These are phyloP conservation scores for Lepidium sativum DNA, from an alignment of 345 rosid genomes.

Conservation along the genomic window DNA sequence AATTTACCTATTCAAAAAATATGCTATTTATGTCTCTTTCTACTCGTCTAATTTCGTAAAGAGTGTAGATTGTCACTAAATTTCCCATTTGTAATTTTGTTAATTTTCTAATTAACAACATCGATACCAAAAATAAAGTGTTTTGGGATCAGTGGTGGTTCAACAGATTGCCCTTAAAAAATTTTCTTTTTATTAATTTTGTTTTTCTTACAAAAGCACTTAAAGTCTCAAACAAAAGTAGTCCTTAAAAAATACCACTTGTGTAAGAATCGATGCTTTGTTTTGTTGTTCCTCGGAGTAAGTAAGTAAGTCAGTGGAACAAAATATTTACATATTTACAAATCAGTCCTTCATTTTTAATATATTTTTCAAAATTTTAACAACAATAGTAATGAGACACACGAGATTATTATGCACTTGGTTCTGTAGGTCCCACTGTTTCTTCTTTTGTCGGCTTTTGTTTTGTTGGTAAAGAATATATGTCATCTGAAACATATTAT, in stretches of 20 bases:
- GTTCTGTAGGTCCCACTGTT: constrained; percentile 24
- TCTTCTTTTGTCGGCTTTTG: constrained; percentile 25
- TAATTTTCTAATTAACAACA: not conserved
- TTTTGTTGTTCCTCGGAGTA: constrained; percentile 9
- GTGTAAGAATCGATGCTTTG: constrained; percentile 21
- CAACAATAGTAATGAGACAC: constrained; percentile 22
- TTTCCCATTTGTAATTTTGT: not conserved
- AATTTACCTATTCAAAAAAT: not conserved
- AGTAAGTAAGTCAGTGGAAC: not conserved
- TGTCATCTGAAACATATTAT: constrained; percentile 19
- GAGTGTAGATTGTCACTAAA: not conserved
- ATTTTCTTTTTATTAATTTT: not conserved
- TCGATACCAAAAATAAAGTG: not conserved
- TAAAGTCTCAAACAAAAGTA: constrained; percentile 7
- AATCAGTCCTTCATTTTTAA: not conserved
- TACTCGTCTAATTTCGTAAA: not conserved
- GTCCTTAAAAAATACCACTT: constrained; percentile 13
- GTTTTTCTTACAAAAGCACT: not conserved
- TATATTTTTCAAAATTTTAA: not conserved
- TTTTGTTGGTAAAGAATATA: constrained; percentile 23
- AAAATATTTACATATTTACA: not conserved
- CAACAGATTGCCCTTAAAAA: constrained; percentile 13
- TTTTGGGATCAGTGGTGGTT: constrained; percentile 16
- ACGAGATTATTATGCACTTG: constrained; percentile 24
- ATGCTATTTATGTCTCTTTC: not conserved